A percentile compares a stretch with the other conserved stretches of the same genome.
These are phyloP conservation scores for Leccinellum luteum DNA, from an alignment of 768 basidiomycete genomes.

Conservation along the genomic window DNA sequence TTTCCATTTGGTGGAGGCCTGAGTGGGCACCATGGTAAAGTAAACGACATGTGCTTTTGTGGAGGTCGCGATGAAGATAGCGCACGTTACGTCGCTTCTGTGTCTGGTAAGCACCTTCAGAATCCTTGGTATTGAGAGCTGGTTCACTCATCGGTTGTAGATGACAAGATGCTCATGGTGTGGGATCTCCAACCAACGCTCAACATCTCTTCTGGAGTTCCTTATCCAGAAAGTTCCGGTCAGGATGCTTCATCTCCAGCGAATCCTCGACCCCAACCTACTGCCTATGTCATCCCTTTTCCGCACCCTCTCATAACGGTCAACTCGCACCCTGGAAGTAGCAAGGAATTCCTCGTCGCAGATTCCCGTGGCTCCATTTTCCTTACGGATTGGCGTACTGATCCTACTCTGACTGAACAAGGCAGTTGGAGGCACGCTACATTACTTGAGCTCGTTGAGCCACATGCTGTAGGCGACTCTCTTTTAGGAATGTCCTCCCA, in stretches of 20 bases:
- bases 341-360: slow-evolving; percentile 78
- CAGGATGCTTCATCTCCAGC: slow-evolving; percentile 30
- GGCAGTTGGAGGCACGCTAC: slow-evolving; percentile 60
- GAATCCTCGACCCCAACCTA: slow-evolving; percentile 58
- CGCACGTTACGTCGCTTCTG: slow-evolving; percentile 73
- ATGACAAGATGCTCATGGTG: slow-evolving; percentile 82
- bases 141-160: slow-evolving; percentile 33
- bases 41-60: slow-evolving; percentile 79
- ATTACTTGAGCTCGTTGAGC: slow-evolving; percentile 71
- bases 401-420: slow-evolving; percentile 52
- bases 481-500: slow-evolving; percentile 43
- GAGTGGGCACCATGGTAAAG: slow-evolving; percentile 75
- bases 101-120: slow-evolving; percentile 52
- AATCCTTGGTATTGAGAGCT: neutral
- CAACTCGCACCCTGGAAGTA: slow-evolving; percentile 64
- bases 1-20: slow-evolving; percentile 77
- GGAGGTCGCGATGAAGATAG: slow-evolving; percentile 69
- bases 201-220: slow-evolving; percentile 39
- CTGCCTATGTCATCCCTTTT: slow-evolving; percentile 73
- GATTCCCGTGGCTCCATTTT: slow-evolving; percentile 74
- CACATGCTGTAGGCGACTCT: slow-evolving; percentile 55
- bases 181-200: slow-evolving; percentile 75
- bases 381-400: slow-evolving; percentile 80
- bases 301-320: slow-evolving; percentile 69
- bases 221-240: slow-evolving; percentile 32